A percentile compares a stretch with the other conserved stretches of the same genome.
phyloP scores from a whole-genome alignment of 148 eudicot species.

The Spergularia bocconei region DNA sequence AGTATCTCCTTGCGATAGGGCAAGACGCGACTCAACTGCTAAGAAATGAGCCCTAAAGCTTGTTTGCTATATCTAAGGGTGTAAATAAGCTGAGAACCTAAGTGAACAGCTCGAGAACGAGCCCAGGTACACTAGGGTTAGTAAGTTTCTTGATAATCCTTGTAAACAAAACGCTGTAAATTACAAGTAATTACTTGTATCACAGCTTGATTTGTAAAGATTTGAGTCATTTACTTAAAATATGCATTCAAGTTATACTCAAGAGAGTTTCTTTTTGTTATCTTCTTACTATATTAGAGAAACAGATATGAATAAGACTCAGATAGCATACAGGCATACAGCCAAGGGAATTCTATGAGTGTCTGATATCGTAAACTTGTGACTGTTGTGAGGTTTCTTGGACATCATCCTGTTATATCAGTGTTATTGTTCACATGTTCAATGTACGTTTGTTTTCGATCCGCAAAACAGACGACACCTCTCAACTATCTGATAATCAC shows the following conservation, averaged over 20 bases:
- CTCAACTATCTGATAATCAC: background rate
- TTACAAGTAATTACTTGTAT: background rate
- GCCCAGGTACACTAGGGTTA: background rate
- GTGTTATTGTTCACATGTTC: constrained; percentile 17
- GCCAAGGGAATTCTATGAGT: background rate
- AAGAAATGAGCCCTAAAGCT: background rate
- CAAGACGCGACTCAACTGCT: background rate
- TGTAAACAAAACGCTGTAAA: background rate
- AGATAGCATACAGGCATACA: constrained; percentile 13
- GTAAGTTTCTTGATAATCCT: background rate
- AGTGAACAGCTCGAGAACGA: background rate
- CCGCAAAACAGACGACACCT: constrained; percentile 9
- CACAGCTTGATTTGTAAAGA: background rate
- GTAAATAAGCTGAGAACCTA: background rate
- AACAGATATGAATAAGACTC: background rate
- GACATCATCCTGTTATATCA: constrained; percentile 15
- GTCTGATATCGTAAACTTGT: constrained; percentile 16
- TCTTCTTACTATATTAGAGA: constrained; percentile 4
- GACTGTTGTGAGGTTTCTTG: background rate
- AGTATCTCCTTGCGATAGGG: background rate
- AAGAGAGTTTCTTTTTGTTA: constrained; percentile 1
- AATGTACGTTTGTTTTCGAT: constrained; percentile 17
- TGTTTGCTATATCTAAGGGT: background rate
- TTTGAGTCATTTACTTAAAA: background rate
- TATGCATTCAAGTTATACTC: constrained; percentile 1